These are phyloP conservation scores for Lasiodiplodia hormozganensis DNA, from an alignment of 2,329 filamentous ascomycete genomes.

Conservation along the genomic window DNA sequence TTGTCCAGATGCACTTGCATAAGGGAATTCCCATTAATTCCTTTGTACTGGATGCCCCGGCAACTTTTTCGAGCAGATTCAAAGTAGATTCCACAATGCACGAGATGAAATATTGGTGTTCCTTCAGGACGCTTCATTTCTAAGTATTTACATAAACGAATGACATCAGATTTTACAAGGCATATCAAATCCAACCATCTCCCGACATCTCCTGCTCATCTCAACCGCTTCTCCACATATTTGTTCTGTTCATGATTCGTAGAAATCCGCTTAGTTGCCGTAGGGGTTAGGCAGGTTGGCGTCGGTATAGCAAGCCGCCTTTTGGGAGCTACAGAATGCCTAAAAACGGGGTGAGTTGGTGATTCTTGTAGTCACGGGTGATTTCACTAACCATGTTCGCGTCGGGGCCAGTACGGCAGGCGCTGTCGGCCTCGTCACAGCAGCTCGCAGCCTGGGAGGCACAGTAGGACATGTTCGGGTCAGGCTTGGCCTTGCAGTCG, in stretches of 20 bases:
- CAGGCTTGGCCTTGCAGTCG: no score
- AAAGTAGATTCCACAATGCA: background rate
- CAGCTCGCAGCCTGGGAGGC: no score
- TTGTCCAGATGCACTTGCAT: no score
- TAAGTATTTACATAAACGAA: conserved; percentile 5
- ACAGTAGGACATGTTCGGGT: no score
- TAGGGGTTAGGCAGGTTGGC: conserved; percentile 12
- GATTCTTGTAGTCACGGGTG: no score
- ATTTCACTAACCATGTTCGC: background rate
- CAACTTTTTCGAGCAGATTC: no score
- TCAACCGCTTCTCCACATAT: background rate
- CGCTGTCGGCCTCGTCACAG: background rate
- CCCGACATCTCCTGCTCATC: background rate
- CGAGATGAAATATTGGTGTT: background rate
- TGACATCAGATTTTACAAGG: background rate
- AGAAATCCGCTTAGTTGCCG: conserved; percentile 1
- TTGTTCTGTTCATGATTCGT: background rate
- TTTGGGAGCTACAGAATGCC: background rate
- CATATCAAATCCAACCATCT: background rate
- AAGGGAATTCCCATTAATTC: background rate
- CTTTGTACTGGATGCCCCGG: no score
- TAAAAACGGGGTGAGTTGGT: no score
- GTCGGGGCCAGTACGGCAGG: background rate
- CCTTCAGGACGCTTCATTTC: background rate
- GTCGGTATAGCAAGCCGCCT: background rate